Percentiles rank a stretch among this genome's conserved stretches.
Conservation (phyloP, 2,329 filamentous ascomycete genomes). For the Fusarium phyllophilum region DNA sequence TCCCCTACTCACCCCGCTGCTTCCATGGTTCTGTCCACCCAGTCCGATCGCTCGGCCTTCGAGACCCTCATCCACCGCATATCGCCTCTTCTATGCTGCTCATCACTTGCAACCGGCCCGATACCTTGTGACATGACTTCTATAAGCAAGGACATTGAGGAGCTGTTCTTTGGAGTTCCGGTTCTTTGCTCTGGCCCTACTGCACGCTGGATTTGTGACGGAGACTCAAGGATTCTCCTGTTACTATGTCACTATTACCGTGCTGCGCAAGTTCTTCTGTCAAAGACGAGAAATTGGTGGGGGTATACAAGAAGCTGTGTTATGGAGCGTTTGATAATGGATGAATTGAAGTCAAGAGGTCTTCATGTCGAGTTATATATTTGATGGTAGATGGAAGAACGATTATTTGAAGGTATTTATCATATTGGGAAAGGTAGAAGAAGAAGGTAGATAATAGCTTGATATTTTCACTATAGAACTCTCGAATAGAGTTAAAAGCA, state of each 20-base stretch:
- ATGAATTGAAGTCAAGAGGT: neutral
- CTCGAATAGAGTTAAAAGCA: accelerated
- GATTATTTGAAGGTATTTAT: accelerated
- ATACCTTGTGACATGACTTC: neutral
- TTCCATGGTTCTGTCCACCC: neutral
- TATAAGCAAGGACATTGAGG: neutral
- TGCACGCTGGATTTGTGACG: accelerated
- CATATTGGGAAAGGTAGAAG: accelerated
- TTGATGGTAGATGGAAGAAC: accelerated
- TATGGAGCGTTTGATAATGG: neutral
- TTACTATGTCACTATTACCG: neutral
- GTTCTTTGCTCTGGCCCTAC: neutral
- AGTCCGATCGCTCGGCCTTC: neutral
- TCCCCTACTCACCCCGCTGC: neutral
- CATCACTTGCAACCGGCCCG: accelerated
- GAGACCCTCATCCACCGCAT: neutral
- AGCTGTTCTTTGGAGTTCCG: neutral
- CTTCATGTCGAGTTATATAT: neutral
- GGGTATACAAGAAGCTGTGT: neutral
- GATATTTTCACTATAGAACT: neutral
- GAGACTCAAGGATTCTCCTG: neutral
- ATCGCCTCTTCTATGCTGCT: neutral
- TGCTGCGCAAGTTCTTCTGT: neutral
- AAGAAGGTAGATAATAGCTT: accelerated
- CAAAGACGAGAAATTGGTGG: neutral